Evolutionary conservation across 2,329 filamentous ascomycete genomes (phyloP).

Genomic region (Tolypocladium paradoxum): DNA sequence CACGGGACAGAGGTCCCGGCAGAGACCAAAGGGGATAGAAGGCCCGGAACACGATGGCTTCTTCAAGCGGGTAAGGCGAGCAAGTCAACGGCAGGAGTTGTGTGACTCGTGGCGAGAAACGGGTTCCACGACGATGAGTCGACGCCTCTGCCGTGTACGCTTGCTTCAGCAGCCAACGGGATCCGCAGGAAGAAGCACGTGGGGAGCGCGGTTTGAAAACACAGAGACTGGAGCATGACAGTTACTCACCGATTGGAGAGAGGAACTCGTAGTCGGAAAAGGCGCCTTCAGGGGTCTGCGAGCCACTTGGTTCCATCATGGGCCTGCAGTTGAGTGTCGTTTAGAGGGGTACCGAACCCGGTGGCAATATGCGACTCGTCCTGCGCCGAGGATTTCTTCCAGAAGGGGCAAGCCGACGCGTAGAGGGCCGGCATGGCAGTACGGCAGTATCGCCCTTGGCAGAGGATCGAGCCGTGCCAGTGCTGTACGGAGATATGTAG

Average conservation of each 20-base stretch:
- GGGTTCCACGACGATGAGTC: background rate
- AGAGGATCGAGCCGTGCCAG: background rate
- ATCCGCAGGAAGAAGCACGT: conserved; percentile 32
- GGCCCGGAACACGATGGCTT: background rate
- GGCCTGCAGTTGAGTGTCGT: conserved; percentile 4
- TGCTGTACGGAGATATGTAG: background rate
- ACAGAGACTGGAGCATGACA: conserved; percentile 18
- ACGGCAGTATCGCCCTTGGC: background rate
- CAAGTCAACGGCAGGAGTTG: background rate
- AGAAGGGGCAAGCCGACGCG: conserved; percentile 16
- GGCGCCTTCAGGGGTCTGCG: conserved; percentile 36
- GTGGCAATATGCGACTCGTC: background rate
- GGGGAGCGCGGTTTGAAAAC: conserved; percentile 29
- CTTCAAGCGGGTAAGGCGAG: background rate
- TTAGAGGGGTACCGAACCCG: background rate
- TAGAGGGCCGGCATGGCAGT: conserved; percentile 3
- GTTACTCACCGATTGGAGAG: conserved; percentile 43
- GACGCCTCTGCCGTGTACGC: background rate
- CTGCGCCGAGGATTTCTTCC: background rate
- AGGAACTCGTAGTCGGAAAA: conserved; percentile 34
- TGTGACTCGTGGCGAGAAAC: background rate
- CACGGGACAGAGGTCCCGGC: background rate
- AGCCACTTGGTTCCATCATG: conserved; percentile 28
- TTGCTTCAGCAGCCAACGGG: conserved; percentile 18
- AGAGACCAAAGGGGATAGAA: background rate